These are phyloP conservation scores for Ophiostoma australiae DNA, from an alignment of 2,329 filamentous ascomycete genomes.

Conservation along the genomic window DNA sequence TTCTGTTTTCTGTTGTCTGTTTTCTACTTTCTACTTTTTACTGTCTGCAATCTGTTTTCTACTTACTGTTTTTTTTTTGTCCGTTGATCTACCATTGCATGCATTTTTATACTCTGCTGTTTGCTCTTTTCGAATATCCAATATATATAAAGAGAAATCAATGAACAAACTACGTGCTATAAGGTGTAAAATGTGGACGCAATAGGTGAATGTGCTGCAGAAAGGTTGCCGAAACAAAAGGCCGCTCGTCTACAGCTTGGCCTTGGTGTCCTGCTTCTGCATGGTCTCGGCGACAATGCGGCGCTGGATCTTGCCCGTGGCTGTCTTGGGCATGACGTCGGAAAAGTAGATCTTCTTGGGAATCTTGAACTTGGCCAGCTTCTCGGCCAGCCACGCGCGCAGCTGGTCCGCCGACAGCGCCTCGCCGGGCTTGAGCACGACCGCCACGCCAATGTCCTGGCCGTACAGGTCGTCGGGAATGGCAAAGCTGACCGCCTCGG, in stretches of 20 bases:
- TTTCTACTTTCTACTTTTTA: background rate
- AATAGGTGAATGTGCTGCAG: background rate
- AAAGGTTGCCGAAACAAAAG: background rate
- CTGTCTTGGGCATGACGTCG: slow-evolving; percentile 80
- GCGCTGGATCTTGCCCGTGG: slow-evolving; percentile 84
- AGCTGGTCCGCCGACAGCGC: slow-evolving; percentile 55
- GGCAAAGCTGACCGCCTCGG: slow-evolving; percentile 78
- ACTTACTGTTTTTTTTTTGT: background rate
- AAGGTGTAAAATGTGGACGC: background rate
- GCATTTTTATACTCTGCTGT: background rate
- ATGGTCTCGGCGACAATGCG: slow-evolving; percentile 82
- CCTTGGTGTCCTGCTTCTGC: slow-evolving; percentile 61
- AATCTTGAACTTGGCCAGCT: slow-evolving; percentile 77
- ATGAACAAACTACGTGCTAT: background rate
- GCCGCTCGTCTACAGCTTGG: slow-evolving; percentile 45
- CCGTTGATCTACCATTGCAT: background rate
- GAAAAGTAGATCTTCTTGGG: slow-evolving; percentile 84
- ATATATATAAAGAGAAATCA: background rate
- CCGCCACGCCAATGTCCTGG: slow-evolving; percentile 72
- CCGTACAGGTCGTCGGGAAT: slow-evolving; percentile 78
- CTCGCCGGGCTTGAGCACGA: slow-evolving; percentile 65
- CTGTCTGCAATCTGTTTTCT: background rate
- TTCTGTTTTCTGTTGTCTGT: background rate
- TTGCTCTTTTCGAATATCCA: background rate
- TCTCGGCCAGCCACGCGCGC: slow-evolving; percentile 62